Conservation (phyloP, 2,329 filamentous ascomycete species). For the Ceratocystis diversiconidia region DNA sequence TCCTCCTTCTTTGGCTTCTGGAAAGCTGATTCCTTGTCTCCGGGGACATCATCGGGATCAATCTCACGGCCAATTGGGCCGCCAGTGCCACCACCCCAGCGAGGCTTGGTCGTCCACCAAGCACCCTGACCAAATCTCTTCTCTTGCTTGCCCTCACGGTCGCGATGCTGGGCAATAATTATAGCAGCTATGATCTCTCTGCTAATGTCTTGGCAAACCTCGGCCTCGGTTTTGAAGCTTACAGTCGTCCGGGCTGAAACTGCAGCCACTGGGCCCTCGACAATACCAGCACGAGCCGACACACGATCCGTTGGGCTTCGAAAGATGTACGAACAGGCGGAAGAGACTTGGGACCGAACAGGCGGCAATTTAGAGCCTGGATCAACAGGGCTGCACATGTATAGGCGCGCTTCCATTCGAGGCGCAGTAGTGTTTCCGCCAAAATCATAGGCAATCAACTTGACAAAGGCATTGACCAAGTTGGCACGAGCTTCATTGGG, state of each 20-base stretch:
- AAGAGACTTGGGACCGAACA: conserved; percentile 40
- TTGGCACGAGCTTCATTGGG: conserved; percentile 43
- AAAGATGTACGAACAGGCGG: conserved; percentile 45
- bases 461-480: conserved; percentile 45
- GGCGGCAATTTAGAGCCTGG: conserved; percentile 24
- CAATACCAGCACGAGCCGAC: conserved; percentile 42
- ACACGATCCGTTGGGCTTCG: conserved; percentile 46
- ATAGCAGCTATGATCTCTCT: conserved; percentile 47
- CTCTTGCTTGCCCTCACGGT: conserved; percentile 42
- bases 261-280: conserved; percentile 48
- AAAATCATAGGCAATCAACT: conserved; percentile 52
- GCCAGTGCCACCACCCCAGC: conserved; percentile 50
- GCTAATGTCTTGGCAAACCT: conserved; percentile 48
- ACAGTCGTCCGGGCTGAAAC: conserved; percentile 44
- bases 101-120: conserved; percentile 47
- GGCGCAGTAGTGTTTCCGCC: conserved; percentile 45
- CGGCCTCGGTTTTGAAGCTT: conserved; percentile 37
- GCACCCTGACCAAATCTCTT: conserved; percentile 41
- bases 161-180: conserved; percentile 49
- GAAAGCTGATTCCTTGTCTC: conserved; percentile 32
- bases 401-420: conserved; percentile 44
- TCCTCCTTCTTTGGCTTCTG: conserved; percentile 21
- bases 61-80: conserved; percentile 49
- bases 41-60: conserved; percentile 33
- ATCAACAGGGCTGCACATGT: conserved; percentile 31